phyloP scores from a whole-genome alignment of 129 eudicot genomes.

The Rutidosis leptorrhynchoides region DNA sequence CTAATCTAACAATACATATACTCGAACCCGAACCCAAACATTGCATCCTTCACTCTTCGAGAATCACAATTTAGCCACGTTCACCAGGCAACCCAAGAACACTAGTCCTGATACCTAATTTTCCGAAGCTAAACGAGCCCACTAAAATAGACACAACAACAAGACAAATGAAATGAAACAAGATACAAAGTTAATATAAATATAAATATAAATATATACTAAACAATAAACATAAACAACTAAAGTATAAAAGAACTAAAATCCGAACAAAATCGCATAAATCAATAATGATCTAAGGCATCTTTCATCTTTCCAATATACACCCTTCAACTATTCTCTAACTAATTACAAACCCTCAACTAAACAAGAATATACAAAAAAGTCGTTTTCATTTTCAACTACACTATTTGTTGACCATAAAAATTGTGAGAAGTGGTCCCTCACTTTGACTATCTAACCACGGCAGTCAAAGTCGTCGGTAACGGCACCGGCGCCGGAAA shows the following conservation, averaged over 20 bases:
- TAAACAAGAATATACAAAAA: conserved; percentile 6
- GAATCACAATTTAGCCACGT: too few species aligned
- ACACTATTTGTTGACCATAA: conserved; percentile 32
- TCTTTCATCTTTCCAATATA: conserved; percentile 20
- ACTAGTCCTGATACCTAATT: too few species aligned
- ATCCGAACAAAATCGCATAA: conserved; percentile 18
- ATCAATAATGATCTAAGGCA: conserved; percentile 16
- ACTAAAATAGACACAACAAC: too few species aligned
- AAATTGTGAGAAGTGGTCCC: conserved; percentile 25
- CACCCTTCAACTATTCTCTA: conserved; percentile 14
- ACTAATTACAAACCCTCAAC: conserved; percentile 21
- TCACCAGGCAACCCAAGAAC: too few species aligned
- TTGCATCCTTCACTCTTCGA: too few species aligned
- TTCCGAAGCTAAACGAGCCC: too few species aligned
- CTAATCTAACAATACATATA: too few species aligned
- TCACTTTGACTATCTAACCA: conserved; percentile 26
- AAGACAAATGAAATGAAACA: too few species aligned
- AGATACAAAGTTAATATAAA: too few species aligned
- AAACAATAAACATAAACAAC: too few species aligned
- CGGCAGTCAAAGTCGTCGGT: conserved; percentile 19
- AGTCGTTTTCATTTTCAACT: conserved; percentile 8
- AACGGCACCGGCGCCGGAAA: conserved; percentile 39
- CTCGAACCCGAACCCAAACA: too few species aligned
- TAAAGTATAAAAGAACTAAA: not conserved
- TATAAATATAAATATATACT: too few species aligned